phyloP scores from a whole-genome alignment of 345 rosid genomes.

The Eucalyptus urophylla region DNA sequence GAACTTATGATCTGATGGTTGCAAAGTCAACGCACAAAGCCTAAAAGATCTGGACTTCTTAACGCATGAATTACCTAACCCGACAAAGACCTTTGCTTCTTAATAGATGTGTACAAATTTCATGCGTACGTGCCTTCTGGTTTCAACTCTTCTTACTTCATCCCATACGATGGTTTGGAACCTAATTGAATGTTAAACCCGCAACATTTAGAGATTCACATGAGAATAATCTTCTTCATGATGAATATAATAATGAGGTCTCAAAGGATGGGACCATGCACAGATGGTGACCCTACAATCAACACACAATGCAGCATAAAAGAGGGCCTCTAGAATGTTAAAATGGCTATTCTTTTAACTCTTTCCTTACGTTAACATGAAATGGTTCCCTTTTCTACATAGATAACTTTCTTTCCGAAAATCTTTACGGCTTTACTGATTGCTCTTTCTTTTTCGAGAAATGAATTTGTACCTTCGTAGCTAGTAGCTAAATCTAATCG shows the following conservation, averaged over 20 bases:
- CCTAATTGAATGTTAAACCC: neutral
- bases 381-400: no score
- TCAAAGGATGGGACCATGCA: neutral
- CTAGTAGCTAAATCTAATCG: no score
- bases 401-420: no score
- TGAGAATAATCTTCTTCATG: neutral
- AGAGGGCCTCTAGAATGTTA: no score
- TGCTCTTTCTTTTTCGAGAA: no score
- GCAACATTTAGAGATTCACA: neutral
- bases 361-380: no score
- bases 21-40: neutral
- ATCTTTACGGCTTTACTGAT: no score
- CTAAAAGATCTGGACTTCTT: neutral
- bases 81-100: neutral
- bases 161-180: neutral
- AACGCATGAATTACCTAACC: neutral
- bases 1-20: no score
- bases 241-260: no score
- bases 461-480: no score
- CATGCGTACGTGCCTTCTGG: neutral
- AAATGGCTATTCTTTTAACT: no score
- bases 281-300: neutral
- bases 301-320: neutral
- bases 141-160: neutral
- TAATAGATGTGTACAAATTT: neutral